Conservation (phyloP, 2,329 filamentous ascomycete species). For the Blumeriella jaapii region DNA sequence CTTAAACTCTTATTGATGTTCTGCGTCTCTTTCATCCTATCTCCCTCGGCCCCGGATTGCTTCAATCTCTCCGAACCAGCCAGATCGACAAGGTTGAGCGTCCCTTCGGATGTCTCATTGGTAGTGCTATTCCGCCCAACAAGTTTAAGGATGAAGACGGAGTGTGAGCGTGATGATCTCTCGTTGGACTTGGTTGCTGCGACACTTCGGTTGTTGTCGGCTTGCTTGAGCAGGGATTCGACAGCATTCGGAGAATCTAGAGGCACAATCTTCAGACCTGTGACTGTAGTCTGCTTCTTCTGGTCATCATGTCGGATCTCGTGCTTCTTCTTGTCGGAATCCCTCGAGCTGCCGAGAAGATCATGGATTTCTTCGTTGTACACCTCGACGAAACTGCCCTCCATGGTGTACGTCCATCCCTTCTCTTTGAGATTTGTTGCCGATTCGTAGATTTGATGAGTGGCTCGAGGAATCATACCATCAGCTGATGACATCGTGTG, state of each 20-base stretch:
- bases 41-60: slow-evolving; percentile 75
- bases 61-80: slow-evolving; percentile 87
- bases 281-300: slow-evolving; percentile 70
- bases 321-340: slow-evolving; percentile 69
- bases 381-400: slow-evolving; percentile 91
- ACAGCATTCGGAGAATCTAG: slow-evolving; percentile 74
- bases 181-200: slow-evolving; percentile 97
- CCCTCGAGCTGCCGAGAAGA: slow-evolving; percentile 60
- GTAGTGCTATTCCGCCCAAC: slow-evolving; percentile 57
- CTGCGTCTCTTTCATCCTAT: slow-evolving; percentile 84
- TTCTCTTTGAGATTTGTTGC: slow-evolving; percentile 76
- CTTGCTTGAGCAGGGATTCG: slow-evolving; percentile 66
- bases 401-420: slow-evolving; percentile 89
- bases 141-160: slow-evolving; percentile 85
- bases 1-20: slow-evolving; percentile 94
- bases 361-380: slow-evolving; percentile 98
- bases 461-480: slow-evolving; percentile 91
- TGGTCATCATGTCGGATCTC: slow-evolving; percentile 80
- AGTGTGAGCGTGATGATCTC: slow-evolving; percentile 86
- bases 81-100: slow-evolving; percentile 88
- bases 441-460: slow-evolving; percentile 86
- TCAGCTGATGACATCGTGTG: slow-evolving; percentile 86
- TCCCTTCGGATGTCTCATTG: slow-evolving; percentile 78
- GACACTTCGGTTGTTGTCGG: slow-evolving; percentile 78
- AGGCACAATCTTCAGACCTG: slow-evolving; percentile 64